Percentiles rank a stretch among this genome's conserved stretches.
These are phyloP conservation scores for Pseudogymnoascus sp. DNA, from an alignment of 2,329 filamentous ascomycete genomes.

Conservation along the genomic window DNA sequence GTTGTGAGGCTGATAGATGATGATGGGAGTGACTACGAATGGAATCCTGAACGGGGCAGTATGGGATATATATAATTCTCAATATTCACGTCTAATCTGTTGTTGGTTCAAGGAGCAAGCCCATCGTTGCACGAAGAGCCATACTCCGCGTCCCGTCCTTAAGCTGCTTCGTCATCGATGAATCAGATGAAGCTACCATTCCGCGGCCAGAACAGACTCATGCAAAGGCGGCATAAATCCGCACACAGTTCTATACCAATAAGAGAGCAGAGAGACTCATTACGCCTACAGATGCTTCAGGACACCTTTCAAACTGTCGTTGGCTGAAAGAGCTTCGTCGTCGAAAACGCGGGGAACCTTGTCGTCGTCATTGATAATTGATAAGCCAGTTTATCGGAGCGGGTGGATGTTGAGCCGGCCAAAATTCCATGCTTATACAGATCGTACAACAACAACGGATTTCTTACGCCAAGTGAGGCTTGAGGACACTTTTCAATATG, in stretches of 20 bases:
- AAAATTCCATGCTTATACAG: not conserved
- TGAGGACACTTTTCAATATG: not conserved
- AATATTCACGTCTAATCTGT: not conserved
- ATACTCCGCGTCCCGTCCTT: not conserved
- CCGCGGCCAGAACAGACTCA: not conserved
- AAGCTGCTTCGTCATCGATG: not conserved
- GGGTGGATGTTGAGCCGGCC: not conserved
- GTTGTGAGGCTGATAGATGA: not conserved
- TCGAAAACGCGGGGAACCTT: not conserved
- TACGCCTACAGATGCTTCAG: not conserved
- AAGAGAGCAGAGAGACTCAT: not conserved
- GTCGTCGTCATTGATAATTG: conserved; percentile 5
- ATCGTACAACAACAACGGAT: not conserved
- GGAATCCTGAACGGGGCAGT: not conserved
- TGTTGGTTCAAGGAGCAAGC: not conserved
- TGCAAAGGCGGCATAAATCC: not conserved
- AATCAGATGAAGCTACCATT: not conserved
- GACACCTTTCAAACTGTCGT: not conserved
- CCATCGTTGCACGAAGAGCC: not conserved
- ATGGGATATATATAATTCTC: not conserved
- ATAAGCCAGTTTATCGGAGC: not conserved
- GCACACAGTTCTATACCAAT: not conserved
- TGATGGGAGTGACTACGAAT: not conserved
- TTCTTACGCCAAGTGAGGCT: not conserved
- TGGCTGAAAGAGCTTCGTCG: not conserved